Evolutionary conservation across 1,284 basidiomycete species (phyloP).

Genomic region (Chondrostereum purpureum): DNA sequence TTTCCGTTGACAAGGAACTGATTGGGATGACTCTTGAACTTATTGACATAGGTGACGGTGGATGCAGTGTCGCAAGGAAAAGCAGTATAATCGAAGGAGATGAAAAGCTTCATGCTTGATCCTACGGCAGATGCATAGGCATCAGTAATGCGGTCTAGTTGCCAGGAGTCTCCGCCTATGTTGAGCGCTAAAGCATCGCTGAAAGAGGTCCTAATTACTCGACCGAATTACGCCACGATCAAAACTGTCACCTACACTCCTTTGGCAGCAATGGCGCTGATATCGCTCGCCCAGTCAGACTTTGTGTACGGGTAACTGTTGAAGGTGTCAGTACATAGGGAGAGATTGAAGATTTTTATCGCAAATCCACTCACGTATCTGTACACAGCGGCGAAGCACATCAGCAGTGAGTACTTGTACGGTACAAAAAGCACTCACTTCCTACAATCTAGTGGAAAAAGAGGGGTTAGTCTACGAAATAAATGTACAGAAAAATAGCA

Average conservation of each 20-base stretch:
- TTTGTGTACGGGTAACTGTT: slow-evolving; percentile 30
- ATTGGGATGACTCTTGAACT: slow-evolving; percentile 25
- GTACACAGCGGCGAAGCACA: not conserved
- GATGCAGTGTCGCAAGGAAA: slow-evolving; percentile 27
- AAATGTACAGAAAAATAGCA: too few relatives aligned
- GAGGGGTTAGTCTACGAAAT: too few relatives aligned
- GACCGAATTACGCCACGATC: not conserved
- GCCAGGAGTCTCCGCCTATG: slow-evolving; percentile 33
- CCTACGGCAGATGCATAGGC: slow-evolving; percentile 35
- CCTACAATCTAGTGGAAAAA: slow-evolving; percentile 42
- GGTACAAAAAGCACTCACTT: slow-evolving; percentile 25
- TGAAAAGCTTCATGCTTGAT: slow-evolving; percentile 31
- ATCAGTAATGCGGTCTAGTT: slow-evolving; percentile 27
- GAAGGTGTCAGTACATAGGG: slow-evolving; percentile 1
- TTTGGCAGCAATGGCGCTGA: slow-evolving; percentile 28
- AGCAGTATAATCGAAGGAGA: slow-evolving; percentile 38
- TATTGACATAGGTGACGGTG: slow-evolving; percentile 26
- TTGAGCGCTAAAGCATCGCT: slow-evolving; percentile 41
- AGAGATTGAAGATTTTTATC: not conserved
- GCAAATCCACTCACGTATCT: slow-evolving; percentile 32
- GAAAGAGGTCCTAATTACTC: not conserved
- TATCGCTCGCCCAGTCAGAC: slow-evolving; percentile 32
- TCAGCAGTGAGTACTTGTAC: slow-evolving; percentile 2
- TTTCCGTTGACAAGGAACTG: slow-evolving; percentile 35
- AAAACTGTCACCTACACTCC: slow-evolving; percentile 29